These are phyloP conservation scores for Lodderomyces pseudojiufengensis DNA, from an alignment of 1,139 yeast genomes.

Conservation along the genomic window DNA sequence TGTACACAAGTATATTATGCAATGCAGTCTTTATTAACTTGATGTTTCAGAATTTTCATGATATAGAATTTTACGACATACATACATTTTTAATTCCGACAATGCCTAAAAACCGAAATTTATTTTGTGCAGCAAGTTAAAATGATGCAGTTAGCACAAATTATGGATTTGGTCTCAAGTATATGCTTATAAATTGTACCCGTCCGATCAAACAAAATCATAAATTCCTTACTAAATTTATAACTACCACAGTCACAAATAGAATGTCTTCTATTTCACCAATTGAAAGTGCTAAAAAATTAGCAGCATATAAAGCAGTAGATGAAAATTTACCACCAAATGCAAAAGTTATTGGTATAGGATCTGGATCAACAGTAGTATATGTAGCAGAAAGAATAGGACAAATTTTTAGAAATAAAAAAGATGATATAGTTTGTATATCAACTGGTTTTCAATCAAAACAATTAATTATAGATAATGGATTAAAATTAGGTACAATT, in stretches of 20 bases:
- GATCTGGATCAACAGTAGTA: constrained; percentile 95
- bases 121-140: too few relatives aligned
- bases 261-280: constrained; percentile 20
- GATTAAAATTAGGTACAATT: constrained; percentile 71
- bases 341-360: constrained; percentile 84
- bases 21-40: too few relatives aligned
- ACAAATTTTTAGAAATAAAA: constrained; percentile 53
- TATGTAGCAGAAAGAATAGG: constrained; percentile 95
- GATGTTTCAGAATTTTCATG: too few relatives aligned
- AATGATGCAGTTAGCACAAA: too few relatives aligned
- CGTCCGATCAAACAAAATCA: not conserved
- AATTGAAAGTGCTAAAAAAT: constrained; percentile 69
- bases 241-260: not conserved
- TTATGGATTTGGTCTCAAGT: too few relatives aligned
- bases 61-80: too few relatives aligned
- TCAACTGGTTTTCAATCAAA: constrained; percentile 98
- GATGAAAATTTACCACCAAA: constrained; percentile 74
- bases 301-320: constrained; percentile 90
- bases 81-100: too few relatives aligned
- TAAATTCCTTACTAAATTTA: not conserved
- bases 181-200: too few relatives aligned
- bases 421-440: constrained; percentile 65
- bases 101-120: too few relatives aligned
- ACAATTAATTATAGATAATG: constrained; percentile 78
- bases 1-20: too few relatives aligned